phyloP scores from a whole-genome alignment of 208 protist species.

The Wallacemonas sp. region DNA sequence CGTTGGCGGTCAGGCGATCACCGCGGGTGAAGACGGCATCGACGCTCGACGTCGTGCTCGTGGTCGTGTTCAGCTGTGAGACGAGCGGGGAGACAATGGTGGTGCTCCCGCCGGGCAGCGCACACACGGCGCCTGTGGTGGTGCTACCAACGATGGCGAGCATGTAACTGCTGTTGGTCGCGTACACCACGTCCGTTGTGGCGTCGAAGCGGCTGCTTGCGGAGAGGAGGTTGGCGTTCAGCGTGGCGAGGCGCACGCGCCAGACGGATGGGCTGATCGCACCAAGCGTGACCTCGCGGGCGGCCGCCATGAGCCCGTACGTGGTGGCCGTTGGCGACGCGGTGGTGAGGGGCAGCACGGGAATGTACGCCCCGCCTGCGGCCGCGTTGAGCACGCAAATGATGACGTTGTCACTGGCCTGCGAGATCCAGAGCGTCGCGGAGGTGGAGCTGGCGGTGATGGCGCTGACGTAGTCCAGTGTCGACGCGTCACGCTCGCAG shows the following conservation, averaged over 20 bases:
- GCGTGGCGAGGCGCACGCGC: conserved; percentile 60
- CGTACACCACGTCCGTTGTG: conserved; percentile 49
- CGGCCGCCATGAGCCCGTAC: conserved; percentile 51
- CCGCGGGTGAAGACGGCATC: conserved; percentile 46
- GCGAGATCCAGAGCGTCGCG: conserved; percentile 24
- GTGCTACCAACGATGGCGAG: conserved; percentile 32
- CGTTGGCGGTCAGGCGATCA: conserved; percentile 34
- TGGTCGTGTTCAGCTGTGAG: conserved; percentile 27
- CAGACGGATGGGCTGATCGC: conserved; percentile 44
- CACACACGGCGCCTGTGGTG: conserved; percentile 57
- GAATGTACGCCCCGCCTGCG: conserved; percentile 44
- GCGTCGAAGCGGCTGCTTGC: conserved; percentile 35
- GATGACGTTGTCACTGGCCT: conserved; percentile 43
- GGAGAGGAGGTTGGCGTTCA: conserved; percentile 58
- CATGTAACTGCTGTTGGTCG: conserved; percentile 21
- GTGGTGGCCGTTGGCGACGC: conserved; percentile 27
- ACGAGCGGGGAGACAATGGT: conserved; percentile 31
- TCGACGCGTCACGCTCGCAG: conserved; percentile 36
- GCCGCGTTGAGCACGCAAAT: conserved; percentile 55
- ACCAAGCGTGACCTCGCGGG: conserved; percentile 39
- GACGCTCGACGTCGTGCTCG: conserved; percentile 24
- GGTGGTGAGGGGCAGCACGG: conserved; percentile 41
- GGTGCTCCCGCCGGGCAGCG: conserved; percentile 30
- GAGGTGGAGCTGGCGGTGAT: conserved; percentile 21
- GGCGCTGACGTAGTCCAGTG: conserved; percentile 52